Evolutionary conservation across 495 filamentous ascomycete species (phyloP), one percentile per base, ranked within the genome.

Genomic region (Penicillium cinerascens): DNA sequence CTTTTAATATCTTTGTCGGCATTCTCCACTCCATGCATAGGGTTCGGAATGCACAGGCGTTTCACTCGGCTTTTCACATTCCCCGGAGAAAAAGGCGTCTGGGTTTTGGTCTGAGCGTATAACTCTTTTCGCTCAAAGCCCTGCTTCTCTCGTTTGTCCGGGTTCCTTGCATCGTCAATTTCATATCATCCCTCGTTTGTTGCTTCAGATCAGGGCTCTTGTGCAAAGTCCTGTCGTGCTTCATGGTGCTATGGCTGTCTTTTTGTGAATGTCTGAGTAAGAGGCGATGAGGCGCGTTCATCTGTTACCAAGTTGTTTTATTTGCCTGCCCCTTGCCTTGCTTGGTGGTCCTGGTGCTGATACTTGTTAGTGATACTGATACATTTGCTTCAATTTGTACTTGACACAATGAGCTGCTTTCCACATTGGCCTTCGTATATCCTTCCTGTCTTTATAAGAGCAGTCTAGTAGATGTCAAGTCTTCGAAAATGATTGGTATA

Each of bases 371-470:
- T 59, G 46, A 61, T 57, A 47, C 35, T 42, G 50, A 58, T 59
- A 48, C 49, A 52, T 55, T 63, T 60, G 60, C 60, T 66, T 56
- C 49, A 23, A 63, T 51, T 17, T 56, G 63, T 63, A 63, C 46
- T 54, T 60, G 29, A 65, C 60, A 61, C 49, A 62, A 56, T 65
- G 61, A 25, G 60, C 51, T 49, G 17, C 54, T 40, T 58, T 55
- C 21, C 49, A 48, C 44, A 16, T 22, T 27, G 29, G 29, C 4
- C 26, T 47, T 17, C n/a, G n/a, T 17, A 39, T 18, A 18, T 39
- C 7, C 37, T 18, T 13, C 9, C 13, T 1, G 29, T 33, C 29
- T 4, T 3, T 33, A 4, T 23, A 33, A 29, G 1, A 5, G 26
- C 3, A n/a, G n/a, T n/a, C n/a, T n/a, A n/a, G n/a, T n/a, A n/a